Evolutionary conservation across 2,329 filamentous ascomycete species (phyloP), one percentile per base, ranked within the genome.

Genomic region (Rhynchosporium agropyri): DNA sequence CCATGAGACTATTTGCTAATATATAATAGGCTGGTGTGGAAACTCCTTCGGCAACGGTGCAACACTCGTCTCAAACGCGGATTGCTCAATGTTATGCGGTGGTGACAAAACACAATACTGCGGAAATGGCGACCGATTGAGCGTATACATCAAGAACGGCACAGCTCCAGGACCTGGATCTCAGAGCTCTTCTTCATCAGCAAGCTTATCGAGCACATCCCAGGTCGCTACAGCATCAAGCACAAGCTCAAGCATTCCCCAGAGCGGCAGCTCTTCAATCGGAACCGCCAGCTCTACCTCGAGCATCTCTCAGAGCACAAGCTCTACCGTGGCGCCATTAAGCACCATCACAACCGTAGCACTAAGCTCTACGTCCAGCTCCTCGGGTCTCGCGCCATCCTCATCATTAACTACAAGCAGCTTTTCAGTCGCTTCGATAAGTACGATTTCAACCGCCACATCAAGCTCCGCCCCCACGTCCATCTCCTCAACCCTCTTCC

Each of bases 21-120:
- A 33, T n/a, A 13, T 29, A n/a, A 42, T 29, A 64, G 63, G 63
- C 42, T 67, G 61, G 46, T 67, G 64, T 59, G 68, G 68, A 20
- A 67, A 69, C 42, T 60, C 55, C 15, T 62, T 69, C 29, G 61
- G 57, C 15, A 13, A 55, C 7, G 67, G 68, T 20, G 60, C 68
- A 26, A 53, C 60, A 7, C 45, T 61, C 6, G 60, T 62, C 4
- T 59, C 53, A 5, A 50, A 65, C 29, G 43, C 33, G 12, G 68
- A 70, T 43, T 69, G 68, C 36, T 61, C 45, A 15, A 68, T 65
- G 53, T 49, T 60, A 3, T 71, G 69, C 54, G 54, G 50, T 4
- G 74, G 73, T 8, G 69, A 75, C 59, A 54, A 57, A 12, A 64
- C 63, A 7, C 65, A 75, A 58, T 70, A 70, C 49, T 77, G 75